These are phyloP conservation scores for Crithidia bombi DNA, from an alignment of 208 protist species.

Conservation along the genomic window DNA sequence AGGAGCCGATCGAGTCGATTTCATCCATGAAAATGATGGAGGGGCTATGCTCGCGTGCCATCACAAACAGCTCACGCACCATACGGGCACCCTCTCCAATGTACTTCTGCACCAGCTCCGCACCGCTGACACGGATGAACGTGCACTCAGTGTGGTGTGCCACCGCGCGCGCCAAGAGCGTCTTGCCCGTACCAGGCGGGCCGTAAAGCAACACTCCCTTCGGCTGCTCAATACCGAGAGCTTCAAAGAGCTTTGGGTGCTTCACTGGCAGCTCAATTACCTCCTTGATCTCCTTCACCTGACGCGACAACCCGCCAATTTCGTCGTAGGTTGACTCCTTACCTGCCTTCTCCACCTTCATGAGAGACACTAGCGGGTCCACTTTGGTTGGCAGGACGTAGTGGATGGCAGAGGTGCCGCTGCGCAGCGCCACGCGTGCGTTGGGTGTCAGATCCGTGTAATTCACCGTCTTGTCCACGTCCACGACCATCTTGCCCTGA, in stretches of 20 bases:
- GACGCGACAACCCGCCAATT: slow-evolving; percentile 99
- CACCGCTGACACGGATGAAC: slow-evolving; percentile 99
- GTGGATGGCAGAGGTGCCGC: slow-evolving; percentile 97
- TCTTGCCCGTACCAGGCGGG: slow-evolving; percentile 97
- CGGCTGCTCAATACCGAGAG: slow-evolving; percentile 99
- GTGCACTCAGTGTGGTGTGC: slow-evolving; percentile 99
- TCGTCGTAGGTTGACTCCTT: slow-evolving; percentile 99
- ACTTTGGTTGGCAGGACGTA: slow-evolving; percentile 99
- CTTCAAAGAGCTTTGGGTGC: slow-evolving; percentile 99
- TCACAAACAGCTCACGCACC: slow-evolving; percentile 99
- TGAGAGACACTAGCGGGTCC: slow-evolving; percentile 99
- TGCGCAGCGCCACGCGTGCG: slow-evolving; percentile 97
- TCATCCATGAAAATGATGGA: slow-evolving; percentile 99
- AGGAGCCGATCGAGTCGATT: slow-evolving; percentile 99
- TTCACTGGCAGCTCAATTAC: slow-evolving; percentile 88
- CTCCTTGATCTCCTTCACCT: slow-evolving; percentile 97
- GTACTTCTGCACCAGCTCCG: slow-evolving; percentile 99
- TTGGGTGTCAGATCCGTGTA: slow-evolving; percentile 93
- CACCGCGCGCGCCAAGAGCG: slow-evolving; percentile 98
- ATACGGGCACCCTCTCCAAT: slow-evolving; percentile 99
- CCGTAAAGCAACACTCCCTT: slow-evolving; percentile 99
- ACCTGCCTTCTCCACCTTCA: slow-evolving; percentile 99
- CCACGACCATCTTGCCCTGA: slow-evolving; percentile 99
- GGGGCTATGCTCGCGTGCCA: slow-evolving; percentile 99
- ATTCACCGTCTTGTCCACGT: slow-evolving; percentile 97